Evolutionary conservation across 2,329 filamentous ascomycete species (phyloP).

Genomic region (Trichoderma simmonsii): DNA sequence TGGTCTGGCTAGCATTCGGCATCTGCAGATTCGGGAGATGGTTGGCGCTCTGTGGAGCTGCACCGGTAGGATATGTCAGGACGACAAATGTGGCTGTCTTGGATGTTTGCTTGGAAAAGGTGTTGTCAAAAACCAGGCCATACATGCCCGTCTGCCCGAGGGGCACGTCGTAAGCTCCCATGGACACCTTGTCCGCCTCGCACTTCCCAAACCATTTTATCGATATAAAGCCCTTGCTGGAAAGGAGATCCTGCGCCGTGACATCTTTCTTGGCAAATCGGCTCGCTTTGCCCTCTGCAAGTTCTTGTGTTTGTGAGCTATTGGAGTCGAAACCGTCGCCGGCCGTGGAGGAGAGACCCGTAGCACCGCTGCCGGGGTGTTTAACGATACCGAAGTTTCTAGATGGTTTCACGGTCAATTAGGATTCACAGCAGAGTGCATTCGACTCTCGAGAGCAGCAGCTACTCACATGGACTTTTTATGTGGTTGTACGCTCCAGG

Average conservation of each 20-base stretch:
- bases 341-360: slow-evolving; percentile 43
- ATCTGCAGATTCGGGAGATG: slow-evolving; percentile 61
- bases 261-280: slow-evolving; percentile 56
- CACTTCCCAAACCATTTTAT: slow-evolving; percentile 91
- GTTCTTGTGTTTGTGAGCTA: slow-evolving; percentile 45
- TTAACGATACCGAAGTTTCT: slow-evolving; percentile 97
- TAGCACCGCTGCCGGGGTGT: slow-evolving; percentile 73
- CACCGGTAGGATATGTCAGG: slow-evolving; percentile 84
- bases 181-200: slow-evolving; percentile 91
- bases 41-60: slow-evolving; percentile 70
- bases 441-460: neutral
- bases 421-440: neutral
- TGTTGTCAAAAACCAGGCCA: slow-evolving; percentile 96
- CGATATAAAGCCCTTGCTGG: slow-evolving; percentile 64
- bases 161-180: slow-evolving; percentile 80
- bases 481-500: slow-evolving; percentile 95
- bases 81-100: slow-evolving; percentile 95
- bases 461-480: slow-evolving; percentile 82
- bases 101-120: slow-evolving; percentile 90
- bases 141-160: slow-evolving; percentile 83
- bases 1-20: slow-evolving; percentile 47
- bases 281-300: slow-evolving; percentile 44
- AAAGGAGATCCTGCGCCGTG: slow-evolving; percentile 60
- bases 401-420: slow-evolving; percentile 1
- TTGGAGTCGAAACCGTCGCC: slow-evolving; percentile 44